Percentiles rank a stretch among this genome's conserved stretches.
Evolutionary conservation across 352 stramenopile species (phyloP).

Genomic region (Phytophthora sp.): DNA sequence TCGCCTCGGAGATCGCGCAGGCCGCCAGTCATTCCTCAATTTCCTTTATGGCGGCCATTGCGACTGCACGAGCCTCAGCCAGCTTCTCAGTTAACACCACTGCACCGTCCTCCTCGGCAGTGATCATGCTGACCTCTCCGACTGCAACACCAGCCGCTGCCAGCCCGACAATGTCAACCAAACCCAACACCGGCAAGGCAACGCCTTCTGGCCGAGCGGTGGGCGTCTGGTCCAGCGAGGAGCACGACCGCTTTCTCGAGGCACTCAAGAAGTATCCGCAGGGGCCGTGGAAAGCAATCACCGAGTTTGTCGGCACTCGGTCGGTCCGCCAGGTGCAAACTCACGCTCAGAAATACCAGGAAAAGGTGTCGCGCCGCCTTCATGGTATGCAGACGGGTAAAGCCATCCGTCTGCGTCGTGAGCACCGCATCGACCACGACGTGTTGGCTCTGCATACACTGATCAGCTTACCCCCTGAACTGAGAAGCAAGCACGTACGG

Average conservation of each 20-base stretch:
- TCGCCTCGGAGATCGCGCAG: background rate
- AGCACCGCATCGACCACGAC: conserved; percentile 71
- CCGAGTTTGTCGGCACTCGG: conserved; percentile 49
- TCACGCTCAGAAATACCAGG: conserved; percentile 70
- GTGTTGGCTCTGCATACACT: conserved; percentile 43
- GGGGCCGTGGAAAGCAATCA: conserved; percentile 57
- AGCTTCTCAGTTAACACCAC: conserved; percentile 18
- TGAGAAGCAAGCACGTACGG: conserved; percentile 31
- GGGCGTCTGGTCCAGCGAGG: conserved; percentile 58
- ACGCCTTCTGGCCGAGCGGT: conserved; percentile 21
- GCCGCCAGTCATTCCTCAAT: conserved; percentile 29
- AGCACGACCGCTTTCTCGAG: conserved; percentile 65
- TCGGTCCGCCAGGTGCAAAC: conserved; percentile 76
- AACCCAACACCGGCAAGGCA: conserved; percentile 1
- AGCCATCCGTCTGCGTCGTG: conserved; percentile 44
- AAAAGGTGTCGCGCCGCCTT: conserved; percentile 68
- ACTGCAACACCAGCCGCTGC: background rate
- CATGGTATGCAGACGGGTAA: conserved; percentile 69
- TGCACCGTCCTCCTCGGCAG: background rate
- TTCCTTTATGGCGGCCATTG: conserved; percentile 22
- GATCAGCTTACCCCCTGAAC: conserved; percentile 31
- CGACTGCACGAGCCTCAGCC: conserved; percentile 13
- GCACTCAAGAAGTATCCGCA: conserved; percentile 57
- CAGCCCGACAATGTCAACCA: conserved; percentile 2
- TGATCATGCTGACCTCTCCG: conserved; percentile 20